Evolutionary conservation across 2,329 filamentous ascomycete genomes (phyloP), one percentile per base, ranked within the genome.

Genomic region (Emmonsiellopsis sp.): DNA sequence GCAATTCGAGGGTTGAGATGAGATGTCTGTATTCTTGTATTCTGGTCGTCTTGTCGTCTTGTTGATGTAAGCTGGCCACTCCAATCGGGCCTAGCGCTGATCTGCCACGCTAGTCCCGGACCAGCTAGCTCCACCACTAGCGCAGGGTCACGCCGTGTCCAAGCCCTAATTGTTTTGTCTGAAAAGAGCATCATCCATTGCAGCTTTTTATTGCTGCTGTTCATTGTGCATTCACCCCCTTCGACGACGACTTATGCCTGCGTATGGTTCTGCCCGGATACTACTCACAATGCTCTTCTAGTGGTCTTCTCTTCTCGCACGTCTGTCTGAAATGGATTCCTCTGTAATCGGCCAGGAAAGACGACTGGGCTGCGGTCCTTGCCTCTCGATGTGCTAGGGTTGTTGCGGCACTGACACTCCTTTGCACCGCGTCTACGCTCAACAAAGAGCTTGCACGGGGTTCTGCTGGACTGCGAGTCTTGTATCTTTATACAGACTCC

Each of bases 151-250:
- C 7, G 31, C 7, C 15, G 41, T 41, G 11, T 20, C 41, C 6
- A 45, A 52, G 50, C 50, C 50, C 50, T 52, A 52, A 52, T 44
- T 37, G 40, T 37, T 52, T 52, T 38, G n/a, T 45, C 20, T n/a
- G 2, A 31, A 41, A 50, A 34, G 46, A 35, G 46, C 11, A 46
- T n/a, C 30, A 34, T 15, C 30, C 30, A 34, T 15, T 11, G 16
- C 15, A 35, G 16, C 30, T 13, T 6, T 15, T 9, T 13, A 37
- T 8, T 48, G 34, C 15, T 37, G 34, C 10, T 11, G 3, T 1
- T 3, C n/a, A 38, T n/a, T 16, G 5, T n/a, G 16, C 38, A 34
- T 38, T 38, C 13, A 3, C 11, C 35, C 13, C 35, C 35, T 38
- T 38, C 13, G 35, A 3, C 35, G 9, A 9, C 35, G 13, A 38